These are phyloP conservation scores for Conidiobolus incongruus DNA, from an alignment of 371 early-diverging fungal species.

Conservation along the genomic window DNA sequence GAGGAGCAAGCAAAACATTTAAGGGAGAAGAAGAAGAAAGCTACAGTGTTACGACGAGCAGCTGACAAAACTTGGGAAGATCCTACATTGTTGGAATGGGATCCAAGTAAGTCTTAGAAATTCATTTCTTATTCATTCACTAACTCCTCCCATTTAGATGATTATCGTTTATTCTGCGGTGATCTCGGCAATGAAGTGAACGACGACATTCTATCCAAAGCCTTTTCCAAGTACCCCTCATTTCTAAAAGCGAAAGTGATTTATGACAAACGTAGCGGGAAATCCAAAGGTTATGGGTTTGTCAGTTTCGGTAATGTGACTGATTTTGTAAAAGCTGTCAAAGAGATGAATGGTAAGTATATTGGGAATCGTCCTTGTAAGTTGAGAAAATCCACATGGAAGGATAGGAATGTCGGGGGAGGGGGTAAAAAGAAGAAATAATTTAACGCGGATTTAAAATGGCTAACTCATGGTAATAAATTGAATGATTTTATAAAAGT, in stretches of 20 bases:
- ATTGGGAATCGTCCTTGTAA: constrained; percentile 88
- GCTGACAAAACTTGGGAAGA: constrained; percentile 94
- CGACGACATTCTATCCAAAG: constrained; percentile 46
- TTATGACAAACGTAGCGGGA: constrained; percentile 50
- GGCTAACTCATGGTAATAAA: too few relatives aligned
- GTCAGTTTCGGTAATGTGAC: constrained; percentile 60
- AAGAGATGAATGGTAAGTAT: constrained; percentile 91
- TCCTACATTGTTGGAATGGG: constrained; percentile 72
- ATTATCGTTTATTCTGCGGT: constrained; percentile 69
- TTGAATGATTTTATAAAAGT: too few relatives aligned
- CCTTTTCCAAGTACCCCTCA: constrained; percentile 60
- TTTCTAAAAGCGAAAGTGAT: constrained; percentile 53
- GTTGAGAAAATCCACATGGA: constrained; percentile 82
- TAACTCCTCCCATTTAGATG: constrained; percentile 20
- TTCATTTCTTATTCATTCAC: not conserved
- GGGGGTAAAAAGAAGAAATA: too few relatives aligned
- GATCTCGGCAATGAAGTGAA: constrained; percentile 76
- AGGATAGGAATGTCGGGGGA: too few relatives aligned
- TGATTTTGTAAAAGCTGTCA: constrained; percentile 64
- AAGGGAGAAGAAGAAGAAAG: constrained; percentile 20
- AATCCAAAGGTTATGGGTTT: constrained; percentile 65
- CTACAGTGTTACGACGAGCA: constrained; percentile 45
- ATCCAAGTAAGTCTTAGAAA: constrained; percentile 24
- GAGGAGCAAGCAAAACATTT: constrained; percentile 6
- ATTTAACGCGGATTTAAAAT: too few relatives aligned